Percentiles rank a stretch among this genome's conserved stretches.
Conservation (phyloP, 2,329 filamentous ascomycete species). For the Lasiodiplodia gonubiensis region DNA sequence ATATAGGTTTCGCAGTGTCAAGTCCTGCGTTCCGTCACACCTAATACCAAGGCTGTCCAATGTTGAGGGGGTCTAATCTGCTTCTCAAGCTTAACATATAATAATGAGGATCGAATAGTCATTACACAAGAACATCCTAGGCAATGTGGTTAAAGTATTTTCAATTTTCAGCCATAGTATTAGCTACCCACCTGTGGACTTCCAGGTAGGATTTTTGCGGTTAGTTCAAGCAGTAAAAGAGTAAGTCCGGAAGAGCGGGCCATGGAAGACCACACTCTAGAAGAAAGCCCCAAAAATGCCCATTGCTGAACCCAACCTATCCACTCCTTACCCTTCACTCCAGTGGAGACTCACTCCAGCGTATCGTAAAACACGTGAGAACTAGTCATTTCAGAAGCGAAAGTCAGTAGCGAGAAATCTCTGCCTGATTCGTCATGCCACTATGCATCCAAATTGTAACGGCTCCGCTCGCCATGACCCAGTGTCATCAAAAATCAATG, state of each 20-base stretch:
- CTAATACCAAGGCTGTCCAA: no score
- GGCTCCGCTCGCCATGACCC: background rate
- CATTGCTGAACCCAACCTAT: background rate
- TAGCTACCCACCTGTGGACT: constrained; percentile 17
- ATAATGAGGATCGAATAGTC: background rate
- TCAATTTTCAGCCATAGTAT: background rate
- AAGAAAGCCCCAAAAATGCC: background rate
- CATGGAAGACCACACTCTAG: background rate
- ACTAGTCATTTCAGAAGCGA: constrained; percentile 9
- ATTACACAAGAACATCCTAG: background rate
- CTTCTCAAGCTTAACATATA: no score
- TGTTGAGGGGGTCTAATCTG: no score
- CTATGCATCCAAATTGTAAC: background rate
- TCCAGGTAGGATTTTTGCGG: constrained; percentile 7
- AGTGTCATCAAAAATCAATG: background rate
- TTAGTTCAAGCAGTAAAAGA: constrained; percentile 7
- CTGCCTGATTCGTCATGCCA: background rate
- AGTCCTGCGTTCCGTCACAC: no score
- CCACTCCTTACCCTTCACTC: constrained; percentile 17
- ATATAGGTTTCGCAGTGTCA: no score
- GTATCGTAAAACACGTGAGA: constrained; percentile 20
- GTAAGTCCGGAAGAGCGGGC: background rate
- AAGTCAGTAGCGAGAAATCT: constrained; percentile 18
- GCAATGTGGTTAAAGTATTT: background rate
- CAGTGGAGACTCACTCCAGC: constrained; percentile 6